Conservation (phyloP, 2,329 filamentous ascomycete species). For the Aureobasidium sp. region DNA sequence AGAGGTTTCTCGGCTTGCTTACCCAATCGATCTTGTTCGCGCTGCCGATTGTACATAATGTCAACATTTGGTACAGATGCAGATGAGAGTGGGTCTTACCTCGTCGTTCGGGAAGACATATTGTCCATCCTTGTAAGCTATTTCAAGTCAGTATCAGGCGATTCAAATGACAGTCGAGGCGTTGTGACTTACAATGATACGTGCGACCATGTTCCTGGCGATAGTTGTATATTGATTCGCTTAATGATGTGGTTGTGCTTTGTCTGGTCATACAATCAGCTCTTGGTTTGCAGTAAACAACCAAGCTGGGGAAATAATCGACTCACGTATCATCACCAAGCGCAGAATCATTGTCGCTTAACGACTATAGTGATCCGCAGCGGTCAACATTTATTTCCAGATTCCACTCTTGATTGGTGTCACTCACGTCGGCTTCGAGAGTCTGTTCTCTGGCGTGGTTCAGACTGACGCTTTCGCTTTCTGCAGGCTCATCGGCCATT, state of each 20-base stretch:
- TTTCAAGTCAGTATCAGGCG: neutral
- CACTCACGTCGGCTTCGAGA: constrained; percentile 30
- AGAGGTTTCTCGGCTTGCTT: neutral
- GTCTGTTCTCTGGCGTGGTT: constrained; percentile 28
- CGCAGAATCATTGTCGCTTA: constrained; percentile 30
- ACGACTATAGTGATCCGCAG: neutral
- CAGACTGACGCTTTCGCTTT: constrained; percentile 10
- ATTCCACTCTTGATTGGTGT: neutral
- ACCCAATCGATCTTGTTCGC: constrained; percentile 30
- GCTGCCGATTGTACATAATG: constrained; percentile 18
- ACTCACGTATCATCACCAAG: constrained; percentile 28
- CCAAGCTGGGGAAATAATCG: neutral
- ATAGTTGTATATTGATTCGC: constrained; percentile 32
- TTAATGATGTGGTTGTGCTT: constrained; percentile 29
- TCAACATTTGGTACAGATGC: neutral
- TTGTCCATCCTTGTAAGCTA: constrained; percentile 34
- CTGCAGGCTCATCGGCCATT: neutral
- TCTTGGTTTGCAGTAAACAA: constrained; percentile 6
- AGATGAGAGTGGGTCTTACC: constrained; percentile 18
- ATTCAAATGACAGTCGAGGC: neutral
- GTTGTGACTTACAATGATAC: constrained; percentile 27
- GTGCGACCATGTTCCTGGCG: constrained; percentile 31
- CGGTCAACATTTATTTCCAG: neutral
- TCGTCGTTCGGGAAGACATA: constrained; percentile 38
- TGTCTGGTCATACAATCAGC: constrained; percentile 20